These are phyloP conservation scores for Reticulascus tulasneorum DNA, from an alignment of 2,329 filamentous ascomycete genomes.

Conservation along the genomic window DNA sequence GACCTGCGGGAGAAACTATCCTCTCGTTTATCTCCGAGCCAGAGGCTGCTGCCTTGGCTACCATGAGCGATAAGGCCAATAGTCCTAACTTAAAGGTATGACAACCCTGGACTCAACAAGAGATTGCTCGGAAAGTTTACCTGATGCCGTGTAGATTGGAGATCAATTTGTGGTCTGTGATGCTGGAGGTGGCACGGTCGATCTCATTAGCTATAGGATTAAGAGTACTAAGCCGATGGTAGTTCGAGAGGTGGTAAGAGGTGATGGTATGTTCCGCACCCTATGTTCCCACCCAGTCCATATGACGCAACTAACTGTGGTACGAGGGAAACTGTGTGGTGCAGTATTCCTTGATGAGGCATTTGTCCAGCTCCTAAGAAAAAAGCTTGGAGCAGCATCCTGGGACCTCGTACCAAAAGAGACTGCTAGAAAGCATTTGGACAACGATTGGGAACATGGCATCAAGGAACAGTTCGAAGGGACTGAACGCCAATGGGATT, in stretches of 20 bases:
- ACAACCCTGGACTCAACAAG: too few relatives aligned
- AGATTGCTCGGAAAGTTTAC: too few relatives aligned
- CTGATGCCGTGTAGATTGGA: conserved; percentile 12
- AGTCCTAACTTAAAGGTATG: conserved; percentile 17
- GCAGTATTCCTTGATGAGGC: conserved; percentile 35
- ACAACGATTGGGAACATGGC: conserved; percentile 19
- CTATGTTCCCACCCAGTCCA: background rate
- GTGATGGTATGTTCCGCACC: too few relatives aligned
- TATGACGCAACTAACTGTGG: background rate
- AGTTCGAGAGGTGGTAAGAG: conserved; percentile 32
- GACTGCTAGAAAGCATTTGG: conserved; percentile 4
- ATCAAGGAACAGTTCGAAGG: conserved; percentile 20
- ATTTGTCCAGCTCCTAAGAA: conserved; percentile 25
- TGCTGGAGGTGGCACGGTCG: conserved; percentile 33
- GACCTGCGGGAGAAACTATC: conserved; percentile 22
- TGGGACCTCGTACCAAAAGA: conserved; percentile 8
- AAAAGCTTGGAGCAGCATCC: conserved; percentile 3
- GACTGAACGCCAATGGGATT: conserved; percentile 3
- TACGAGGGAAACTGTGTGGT: conserved; percentile 32
- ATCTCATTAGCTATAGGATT: conserved; percentile 36
- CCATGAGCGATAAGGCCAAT: conserved; percentile 22
- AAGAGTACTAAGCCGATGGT: conserved; percentile 16
- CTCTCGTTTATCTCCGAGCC: conserved; percentile 37
- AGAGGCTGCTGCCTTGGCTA: conserved; percentile 39
- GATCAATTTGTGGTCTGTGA: conserved; percentile 29